Evolutionary conservation across 1,284 basidiomycete species (phyloP).

Genomic region (Stygiomarasmius scandens): DNA sequence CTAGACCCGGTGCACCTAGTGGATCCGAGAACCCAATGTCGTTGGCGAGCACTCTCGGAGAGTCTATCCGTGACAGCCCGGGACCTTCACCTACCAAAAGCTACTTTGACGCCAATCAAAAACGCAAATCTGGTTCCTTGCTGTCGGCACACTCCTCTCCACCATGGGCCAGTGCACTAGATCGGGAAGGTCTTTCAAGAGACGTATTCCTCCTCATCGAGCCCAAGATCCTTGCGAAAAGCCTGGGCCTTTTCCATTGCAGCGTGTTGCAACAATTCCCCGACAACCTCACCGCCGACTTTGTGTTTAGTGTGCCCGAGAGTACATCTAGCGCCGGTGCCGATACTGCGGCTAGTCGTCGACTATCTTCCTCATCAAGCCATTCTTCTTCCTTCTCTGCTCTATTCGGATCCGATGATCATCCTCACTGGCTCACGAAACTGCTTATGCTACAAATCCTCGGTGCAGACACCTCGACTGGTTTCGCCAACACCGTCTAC

Average conservation of each 20-base stretch:
- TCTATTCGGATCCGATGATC: slow-evolving; percentile 69
- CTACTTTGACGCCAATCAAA: slow-evolving; percentile 25
- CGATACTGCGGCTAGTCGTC: slow-evolving; percentile 15
- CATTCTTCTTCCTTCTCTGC: slow-evolving; percentile 29
- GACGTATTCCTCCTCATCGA: slow-evolving; percentile 64
- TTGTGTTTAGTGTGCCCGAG: slow-evolving; percentile 36
- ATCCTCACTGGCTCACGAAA: slow-evolving; percentile 79
- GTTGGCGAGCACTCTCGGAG: slow-evolving; percentile 47
- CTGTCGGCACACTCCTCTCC: neutral
- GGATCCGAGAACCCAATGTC: slow-evolving; percentile 38
- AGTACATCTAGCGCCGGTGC: slow-evolving; percentile 20
- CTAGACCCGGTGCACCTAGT: slow-evolving; percentile 50
- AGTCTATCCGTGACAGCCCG: slow-evolving; percentile 18
- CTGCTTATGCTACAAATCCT: slow-evolving; percentile 70
- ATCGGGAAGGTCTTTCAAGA: slow-evolving; percentile 69
- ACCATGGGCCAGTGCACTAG: slow-evolving; percentile 48
- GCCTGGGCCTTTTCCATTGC: slow-evolving; percentile 62
- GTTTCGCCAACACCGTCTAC: slow-evolving; percentile 7
- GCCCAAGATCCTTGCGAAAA: slow-evolving; percentile 56
- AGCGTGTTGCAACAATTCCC: slow-evolving; percentile 51
- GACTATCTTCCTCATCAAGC: slow-evolving; percentile 18
- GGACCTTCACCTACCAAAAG: slow-evolving; percentile 24
- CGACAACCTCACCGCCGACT: slow-evolving; percentile 50
- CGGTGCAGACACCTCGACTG: slow-evolving; percentile 49
- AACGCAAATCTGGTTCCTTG: neutral